Percentiles rank a stretch among this genome's conserved stretches.
Evolutionary conservation across 306 rosid genomes (phyloP).

Genomic region (Citrullus amarus): DNA sequence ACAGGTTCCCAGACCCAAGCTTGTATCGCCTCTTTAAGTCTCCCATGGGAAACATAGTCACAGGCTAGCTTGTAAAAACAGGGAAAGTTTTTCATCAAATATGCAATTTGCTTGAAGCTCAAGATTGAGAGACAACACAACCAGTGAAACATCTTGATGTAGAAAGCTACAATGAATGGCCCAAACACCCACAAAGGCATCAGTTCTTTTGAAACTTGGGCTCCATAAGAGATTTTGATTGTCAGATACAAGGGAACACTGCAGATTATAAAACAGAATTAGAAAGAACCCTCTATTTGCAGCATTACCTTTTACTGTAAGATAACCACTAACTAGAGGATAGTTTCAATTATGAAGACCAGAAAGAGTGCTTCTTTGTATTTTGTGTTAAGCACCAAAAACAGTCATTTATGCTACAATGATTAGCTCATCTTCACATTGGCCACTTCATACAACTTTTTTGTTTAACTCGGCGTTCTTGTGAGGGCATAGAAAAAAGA

Average conservation of each 20-base stretch:
- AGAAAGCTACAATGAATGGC: slow-evolving; percentile 48
- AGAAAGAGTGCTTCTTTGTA: not conserved
- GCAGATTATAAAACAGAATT: slow-evolving; percentile 31
- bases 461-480: not conserved
- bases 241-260: slow-evolving; percentile 62
- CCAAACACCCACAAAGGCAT: slow-evolving; percentile 75
- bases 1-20: slow-evolving; percentile 40
- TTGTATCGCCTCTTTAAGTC: slow-evolving; percentile 38
- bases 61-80: slow-evolving; percentile 33
- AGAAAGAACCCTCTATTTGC: slow-evolving; percentile 4
- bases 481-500: not conserved
- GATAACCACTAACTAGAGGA: not conserved
- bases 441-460: not conserved
- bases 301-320: not conserved
- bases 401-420: not conserved
- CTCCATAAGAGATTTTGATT: slow-evolving; percentile 43
- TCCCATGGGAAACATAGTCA: slow-evolving; percentile 32
- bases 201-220: slow-evolving; percentile 67
- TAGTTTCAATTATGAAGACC: not conserved
- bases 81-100: slow-evolving; percentile 37
- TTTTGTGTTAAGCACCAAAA: not conserved
- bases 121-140: slow-evolving; percentile 45
- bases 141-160: slow-evolving; percentile 46
- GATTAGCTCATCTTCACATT: not conserved
- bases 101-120: slow-evolving; percentile 61